Evolutionary conservation across 2,329 filamentous ascomycete species (phyloP).

Genomic region (Epichloe brachyelytri): DNA sequence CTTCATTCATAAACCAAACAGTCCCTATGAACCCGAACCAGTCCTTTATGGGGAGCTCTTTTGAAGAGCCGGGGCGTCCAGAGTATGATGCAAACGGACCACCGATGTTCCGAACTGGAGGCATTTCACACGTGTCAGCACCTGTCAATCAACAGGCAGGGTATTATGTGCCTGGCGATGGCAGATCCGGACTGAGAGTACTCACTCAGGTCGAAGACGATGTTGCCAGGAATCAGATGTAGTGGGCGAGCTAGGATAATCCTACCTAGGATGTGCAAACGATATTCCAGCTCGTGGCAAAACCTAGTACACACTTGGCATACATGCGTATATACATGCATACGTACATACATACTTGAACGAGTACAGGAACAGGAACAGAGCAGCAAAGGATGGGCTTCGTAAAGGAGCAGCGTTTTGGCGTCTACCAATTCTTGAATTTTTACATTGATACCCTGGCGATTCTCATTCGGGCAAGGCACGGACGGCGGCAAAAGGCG

Average conservation of each 20-base stretch:
- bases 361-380: neutral
- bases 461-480: neutral
- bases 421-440: neutral
- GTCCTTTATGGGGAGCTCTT: conserved; percentile 21
- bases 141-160: conserved; percentile 18
- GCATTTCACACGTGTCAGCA: conserved; percentile 15
- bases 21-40: conserved; percentile 21
- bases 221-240: conserved; percentile 16
- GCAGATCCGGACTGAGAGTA: conserved; percentile 17
- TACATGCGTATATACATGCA: too few relatives aligned
- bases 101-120: conserved; percentile 20
- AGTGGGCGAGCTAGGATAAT: conserved; percentile 4
- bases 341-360: too few relatives aligned
- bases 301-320: neutral
- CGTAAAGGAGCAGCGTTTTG: neutral
- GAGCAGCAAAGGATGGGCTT: neutral
- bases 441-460: neutral
- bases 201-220: conserved; percentile 18
- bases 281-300: neutral
- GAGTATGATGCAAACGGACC: conserved; percentile 20
- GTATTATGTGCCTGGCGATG: conserved; percentile 22
- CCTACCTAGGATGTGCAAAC: neutral
- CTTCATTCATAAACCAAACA: conserved; percentile 18
- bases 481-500: neutral
- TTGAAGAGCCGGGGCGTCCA: conserved; percentile 20